Conservation (phyloP, 2,329 filamentous ascomycete genomes). For the Pestalotiopsis sp. region DNA sequence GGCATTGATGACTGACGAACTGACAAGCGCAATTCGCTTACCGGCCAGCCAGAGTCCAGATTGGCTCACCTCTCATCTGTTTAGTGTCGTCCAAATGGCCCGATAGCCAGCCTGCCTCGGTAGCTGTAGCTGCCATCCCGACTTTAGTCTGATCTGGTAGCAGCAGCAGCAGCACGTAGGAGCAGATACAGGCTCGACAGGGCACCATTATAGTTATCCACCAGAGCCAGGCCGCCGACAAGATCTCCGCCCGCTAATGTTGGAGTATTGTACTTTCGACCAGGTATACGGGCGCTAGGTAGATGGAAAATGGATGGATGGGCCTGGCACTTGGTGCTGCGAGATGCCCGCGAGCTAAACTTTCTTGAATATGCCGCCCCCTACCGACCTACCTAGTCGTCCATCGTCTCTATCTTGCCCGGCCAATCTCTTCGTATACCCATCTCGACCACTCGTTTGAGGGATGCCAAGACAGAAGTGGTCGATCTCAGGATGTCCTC, state of each 20-base stretch:
- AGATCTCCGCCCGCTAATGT: background rate
- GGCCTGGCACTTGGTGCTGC: background rate
- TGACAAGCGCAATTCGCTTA: background rate
- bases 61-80: background rate
- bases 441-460: background rate
- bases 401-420: background rate
- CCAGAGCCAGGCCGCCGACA: background rate
- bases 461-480: background rate
- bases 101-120: background rate
- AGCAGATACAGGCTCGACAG: background rate
- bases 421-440: background rate
- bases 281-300: background rate
- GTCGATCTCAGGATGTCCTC: conserved; percentile 2
- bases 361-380: background rate
- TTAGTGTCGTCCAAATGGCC: background rate
- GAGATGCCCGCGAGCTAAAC: conserved; percentile 16
- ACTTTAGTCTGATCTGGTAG: background rate
- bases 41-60: background rate
- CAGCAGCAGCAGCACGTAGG: too few relatives aligned
- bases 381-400: background rate
- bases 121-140: background rate
- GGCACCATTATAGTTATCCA: background rate
- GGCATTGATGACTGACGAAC: background rate
- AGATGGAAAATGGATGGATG: background rate
- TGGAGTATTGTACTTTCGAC: background rate